Evolutionary conservation across 495 filamentous ascomycete genomes (phyloP).

Genomic region (Podospora didyma): DNA sequence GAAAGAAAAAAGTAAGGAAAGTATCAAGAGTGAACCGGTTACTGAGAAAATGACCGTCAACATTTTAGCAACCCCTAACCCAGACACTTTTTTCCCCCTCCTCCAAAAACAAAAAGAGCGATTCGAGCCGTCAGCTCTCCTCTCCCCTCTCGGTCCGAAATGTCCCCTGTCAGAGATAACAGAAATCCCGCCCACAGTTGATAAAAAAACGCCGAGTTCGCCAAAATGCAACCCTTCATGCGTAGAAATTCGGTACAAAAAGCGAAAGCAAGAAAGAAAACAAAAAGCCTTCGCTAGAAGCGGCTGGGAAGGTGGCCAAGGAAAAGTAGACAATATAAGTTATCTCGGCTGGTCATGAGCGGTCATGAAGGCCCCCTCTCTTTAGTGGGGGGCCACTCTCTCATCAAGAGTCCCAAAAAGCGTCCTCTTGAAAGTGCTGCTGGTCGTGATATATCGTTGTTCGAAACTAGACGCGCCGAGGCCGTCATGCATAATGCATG

Average conservation of each 20-base stretch:
- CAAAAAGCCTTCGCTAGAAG: neutral
- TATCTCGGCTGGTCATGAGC: slow-evolving; percentile 16
- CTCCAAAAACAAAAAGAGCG: neutral
- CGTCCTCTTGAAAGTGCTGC: neutral
- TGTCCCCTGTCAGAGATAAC: neutral
- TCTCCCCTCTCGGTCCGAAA: neutral
- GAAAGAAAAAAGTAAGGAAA: neutral
- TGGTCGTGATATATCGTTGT: neutral
- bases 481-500: slow-evolving; percentile 15
- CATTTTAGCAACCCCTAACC: neutral
- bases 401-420: neutral
- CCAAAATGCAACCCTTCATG: slow-evolving; percentile 1
- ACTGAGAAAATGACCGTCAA: neutral
- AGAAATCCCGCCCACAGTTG: neutral
- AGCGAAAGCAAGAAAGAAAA: neutral
- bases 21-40: neutral
- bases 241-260: neutral
- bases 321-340: slow-evolving; percentile 12
- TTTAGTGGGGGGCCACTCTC: neutral
- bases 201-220: neutral
- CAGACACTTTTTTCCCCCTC: neutral
- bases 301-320: neutral
- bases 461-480: neutral
- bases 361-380: slow-evolving; percentile 2
- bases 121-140: neutral